phyloP scores from a whole-genome alignment of 1,284 basidiomycete genomes.

The Coniophora puteana region DNA sequence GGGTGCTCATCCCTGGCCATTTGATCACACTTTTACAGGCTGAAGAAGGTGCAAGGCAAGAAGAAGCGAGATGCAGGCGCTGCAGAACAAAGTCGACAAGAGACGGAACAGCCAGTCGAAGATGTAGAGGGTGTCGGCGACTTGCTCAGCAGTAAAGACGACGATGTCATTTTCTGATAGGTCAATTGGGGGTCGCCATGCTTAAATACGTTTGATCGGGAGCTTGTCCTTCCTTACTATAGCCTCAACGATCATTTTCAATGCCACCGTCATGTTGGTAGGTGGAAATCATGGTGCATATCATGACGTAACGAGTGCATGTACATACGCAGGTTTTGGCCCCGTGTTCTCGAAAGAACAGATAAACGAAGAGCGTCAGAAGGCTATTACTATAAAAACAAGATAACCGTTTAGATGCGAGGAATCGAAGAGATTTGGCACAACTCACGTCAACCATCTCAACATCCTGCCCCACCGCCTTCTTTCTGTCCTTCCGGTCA shows the following conservation, averaged over 20 bases:
- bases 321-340: slow-evolving; percentile 53
- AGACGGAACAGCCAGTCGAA: slow-evolving; percentile 19
- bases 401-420: slow-evolving; percentile 3
- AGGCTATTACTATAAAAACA: slow-evolving; percentile 17
- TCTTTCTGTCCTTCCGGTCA: slow-evolving; percentile 78
- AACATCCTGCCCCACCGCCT: slow-evolving; percentile 54
- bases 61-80: slow-evolving; percentile 68
- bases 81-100: slow-evolving; percentile 22
- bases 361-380: slow-evolving; percentile 17
- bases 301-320: slow-evolving; percentile 42
- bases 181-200: background rate
- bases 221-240: slow-evolving; percentile 15
- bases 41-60: slow-evolving; percentile 97
- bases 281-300: slow-evolving; percentile 45
- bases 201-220: background rate
- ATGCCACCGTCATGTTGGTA: slow-evolving; percentile 11
- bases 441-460: slow-evolving; percentile 74
- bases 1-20: background rate
- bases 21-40: slow-evolving; percentile 35
- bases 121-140: slow-evolving; percentile 36
- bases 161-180: slow-evolving; percentile 83
- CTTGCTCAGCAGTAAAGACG: slow-evolving; percentile 82
- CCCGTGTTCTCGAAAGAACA: slow-evolving; percentile 29
- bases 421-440: slow-evolving; percentile 11
- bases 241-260: slow-evolving; percentile 20